A percentile compares a stretch with the other conserved stretches of the same genome.
These are phyloP conservation scores for Epichloe gansuensis DNA, from an alignment of 2,329 filamentous ascomycete species.

Conservation along the genomic window DNA sequence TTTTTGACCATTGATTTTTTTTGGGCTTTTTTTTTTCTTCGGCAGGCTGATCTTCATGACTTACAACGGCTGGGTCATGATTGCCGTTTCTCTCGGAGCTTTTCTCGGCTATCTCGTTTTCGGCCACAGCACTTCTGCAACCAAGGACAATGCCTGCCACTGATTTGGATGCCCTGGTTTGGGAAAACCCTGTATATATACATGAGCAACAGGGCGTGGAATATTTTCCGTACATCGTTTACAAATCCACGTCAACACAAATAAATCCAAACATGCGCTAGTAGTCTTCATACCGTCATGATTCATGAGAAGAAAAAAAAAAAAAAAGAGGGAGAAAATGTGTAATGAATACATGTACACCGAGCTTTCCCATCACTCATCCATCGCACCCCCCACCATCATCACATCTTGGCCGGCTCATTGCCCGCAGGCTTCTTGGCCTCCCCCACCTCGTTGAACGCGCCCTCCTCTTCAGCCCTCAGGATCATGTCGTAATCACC, in stretches of 20 bases:
- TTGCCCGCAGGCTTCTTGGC: conserved; percentile 16
- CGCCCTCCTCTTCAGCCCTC: conserved; percentile 30
- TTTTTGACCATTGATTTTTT: background rate
- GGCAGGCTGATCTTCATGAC: conserved; percentile 95
- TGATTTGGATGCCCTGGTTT: conserved; percentile 22
- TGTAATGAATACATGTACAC: background rate
- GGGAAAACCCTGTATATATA: background rate
- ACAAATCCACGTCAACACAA: too few species aligned
- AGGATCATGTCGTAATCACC: conserved; percentile 42
- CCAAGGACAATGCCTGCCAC: conserved; percentile 87
- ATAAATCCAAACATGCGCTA: background rate
- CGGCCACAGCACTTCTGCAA: conserved; percentile 53
- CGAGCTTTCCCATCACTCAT: background rate
- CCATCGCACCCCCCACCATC: background rate
- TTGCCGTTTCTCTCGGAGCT: conserved; percentile 76
- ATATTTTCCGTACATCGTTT: too few species aligned
- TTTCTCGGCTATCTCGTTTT: conserved; percentile 82
- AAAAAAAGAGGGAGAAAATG: background rate
- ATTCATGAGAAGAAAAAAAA: background rate
- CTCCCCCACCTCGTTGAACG: conserved; percentile 28
- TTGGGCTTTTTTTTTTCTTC: rapidly evolving
- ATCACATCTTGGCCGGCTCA: conserved; percentile 22
- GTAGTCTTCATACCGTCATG: background rate
- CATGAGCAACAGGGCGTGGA: too few species aligned
- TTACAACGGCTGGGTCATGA: conserved; percentile 98